Conservation (phyloP, 2,329 filamentous ascomycete species). For the Karstenula rhodostoma region DNA sequence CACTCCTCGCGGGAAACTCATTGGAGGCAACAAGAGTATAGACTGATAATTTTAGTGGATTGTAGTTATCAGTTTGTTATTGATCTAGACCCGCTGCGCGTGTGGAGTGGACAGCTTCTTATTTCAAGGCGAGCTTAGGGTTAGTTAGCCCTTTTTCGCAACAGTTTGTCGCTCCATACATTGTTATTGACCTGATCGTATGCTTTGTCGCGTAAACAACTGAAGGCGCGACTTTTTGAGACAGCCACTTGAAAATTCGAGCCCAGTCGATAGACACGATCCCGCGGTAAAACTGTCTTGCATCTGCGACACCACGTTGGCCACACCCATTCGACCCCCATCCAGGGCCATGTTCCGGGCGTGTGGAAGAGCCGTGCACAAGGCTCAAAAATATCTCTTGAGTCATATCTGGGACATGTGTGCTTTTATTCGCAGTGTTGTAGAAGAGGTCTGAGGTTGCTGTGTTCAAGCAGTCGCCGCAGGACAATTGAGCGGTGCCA, state of each 20-base stretch:
- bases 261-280: no score
- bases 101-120: neutral
- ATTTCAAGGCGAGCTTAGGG: neutral
- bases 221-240: neutral
- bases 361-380: neutral
- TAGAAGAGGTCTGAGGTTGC: neutral
- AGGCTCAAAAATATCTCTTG: neutral
- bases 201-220: neutral
- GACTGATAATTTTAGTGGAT: neutral
- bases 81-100: neutral
- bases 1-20: slow-evolving; percentile 9
- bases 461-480: neutral
- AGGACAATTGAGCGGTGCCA: neutral
- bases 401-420: neutral
- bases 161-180: neutral
- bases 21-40: neutral
- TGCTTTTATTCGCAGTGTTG: neutral
- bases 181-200: neutral
- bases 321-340: slow-evolving; percentile 2
- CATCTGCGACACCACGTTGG: slow-evolving; percentile 5
- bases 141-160: neutral
- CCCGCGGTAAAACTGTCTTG: neutral
- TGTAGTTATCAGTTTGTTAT: neutral
- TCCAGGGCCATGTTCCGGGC: neutral
- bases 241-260: neutral